Base-by-base conservation (phyloP, 2,329 filamentous ascomycete genomes). In the Ophiocordyceps polyrhachis-furcata region DNA sequence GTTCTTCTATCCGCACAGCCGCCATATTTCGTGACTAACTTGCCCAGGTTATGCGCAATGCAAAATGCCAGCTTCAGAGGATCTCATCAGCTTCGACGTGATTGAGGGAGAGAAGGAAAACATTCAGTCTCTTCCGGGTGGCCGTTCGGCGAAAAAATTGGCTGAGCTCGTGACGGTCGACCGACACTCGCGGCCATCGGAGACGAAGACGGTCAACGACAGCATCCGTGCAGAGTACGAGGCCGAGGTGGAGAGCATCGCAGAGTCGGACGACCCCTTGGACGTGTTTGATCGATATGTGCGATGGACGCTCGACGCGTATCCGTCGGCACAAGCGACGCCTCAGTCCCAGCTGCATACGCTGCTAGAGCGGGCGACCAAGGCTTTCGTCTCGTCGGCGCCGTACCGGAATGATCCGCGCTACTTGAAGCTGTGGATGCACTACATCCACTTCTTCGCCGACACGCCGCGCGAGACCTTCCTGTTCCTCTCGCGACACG, bases 71-170 rank as follows among this genome's bases (percentile, higher is more conserved):
- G 52, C 54, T 35, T 61, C 65, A 49, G 62, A 64, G 48, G 74
- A 80, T 52, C 62, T 76, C 37, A 76, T 81, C 58, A 67, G 78
- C 65, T 96, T 98, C 66, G 83, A 93, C 55, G 75, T 95, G 50
- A 95, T 98, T 64, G 91, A 98, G 66, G 77, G 76, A 42, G 88
- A 95, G 55, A 98, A 98, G 65, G 91, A 98, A 66, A 98, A 98
- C 63, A 95, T 98, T 46, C 88, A 95, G 62, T 80, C 87, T 20
- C 73, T 98, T 13, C 88, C 89, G 15, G 83, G 85, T 49, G 91
- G 74, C 20, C 70, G 91, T 51, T 96, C 89, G 38, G 91, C 89
- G 41, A 84, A 80, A 65, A 88, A 91, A 45, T 79, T 98, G 44
- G 87, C 81, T 28, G 76, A 87, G 45, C 75, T 86, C 29, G 32